phyloP scores from a whole-genome alignment of 345 rosid species.

The Sisymbrium altissimum region DNA sequence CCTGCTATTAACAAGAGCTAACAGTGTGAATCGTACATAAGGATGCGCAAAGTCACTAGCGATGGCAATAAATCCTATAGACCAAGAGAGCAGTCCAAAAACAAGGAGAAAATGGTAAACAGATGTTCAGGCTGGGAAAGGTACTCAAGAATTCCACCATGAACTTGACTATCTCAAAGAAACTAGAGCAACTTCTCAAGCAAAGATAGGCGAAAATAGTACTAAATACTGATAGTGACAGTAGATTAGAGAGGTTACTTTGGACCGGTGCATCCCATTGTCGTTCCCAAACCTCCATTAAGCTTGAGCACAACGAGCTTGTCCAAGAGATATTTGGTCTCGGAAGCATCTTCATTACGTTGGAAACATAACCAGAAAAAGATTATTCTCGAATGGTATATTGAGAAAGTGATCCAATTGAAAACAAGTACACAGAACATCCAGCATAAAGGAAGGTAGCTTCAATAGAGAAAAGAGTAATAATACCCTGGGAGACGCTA shows the following conservation, averaged over 20 bases:
- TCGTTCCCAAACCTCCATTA: slow-evolving; percentile 94
- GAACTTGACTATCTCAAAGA: background rate
- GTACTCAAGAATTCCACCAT: background rate
- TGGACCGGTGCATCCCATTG: slow-evolving; percentile 99
- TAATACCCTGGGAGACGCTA: slow-evolving; percentile 32
- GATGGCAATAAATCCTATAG: background rate
- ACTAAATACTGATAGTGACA: background rate
- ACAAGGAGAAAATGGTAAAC: background rate
- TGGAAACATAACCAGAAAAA: background rate
- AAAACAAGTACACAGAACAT: background rate
- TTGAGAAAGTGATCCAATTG: background rate
- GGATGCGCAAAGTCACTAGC: background rate
- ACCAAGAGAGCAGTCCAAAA: background rate
- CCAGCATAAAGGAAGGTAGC: background rate
- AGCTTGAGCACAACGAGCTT: slow-evolving; percentile 93
- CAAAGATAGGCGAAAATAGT: background rate
- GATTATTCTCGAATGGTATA: background rate
- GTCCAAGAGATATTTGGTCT: slow-evolving; percentile 70
- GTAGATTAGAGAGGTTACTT: slow-evolving; percentile 47
- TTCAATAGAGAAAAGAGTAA: background rate
- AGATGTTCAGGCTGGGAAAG: background rate
- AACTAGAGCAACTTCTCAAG: background rate
- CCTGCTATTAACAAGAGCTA: background rate
- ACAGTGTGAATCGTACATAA: background rate
- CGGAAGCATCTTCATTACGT: slow-evolving; percentile 49